Evolutionary conservation across 768 basidiomycete species (phyloP), one percentile per base, ranked within the genome.

Genomic region (Leccinum sublutescens): DNA sequence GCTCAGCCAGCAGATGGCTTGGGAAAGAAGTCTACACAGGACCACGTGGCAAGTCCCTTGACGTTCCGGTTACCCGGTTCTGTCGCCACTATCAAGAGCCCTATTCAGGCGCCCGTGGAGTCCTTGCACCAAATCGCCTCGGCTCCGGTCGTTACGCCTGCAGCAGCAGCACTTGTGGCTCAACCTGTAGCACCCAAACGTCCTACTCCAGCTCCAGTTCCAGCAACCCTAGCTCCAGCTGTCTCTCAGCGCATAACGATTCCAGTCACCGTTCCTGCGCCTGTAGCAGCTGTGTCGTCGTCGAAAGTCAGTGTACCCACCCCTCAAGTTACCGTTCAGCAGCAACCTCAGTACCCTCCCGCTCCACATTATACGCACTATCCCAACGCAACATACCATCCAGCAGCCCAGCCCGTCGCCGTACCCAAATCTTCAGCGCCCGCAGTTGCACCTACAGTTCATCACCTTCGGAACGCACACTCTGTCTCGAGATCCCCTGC

Each of bases 311-410:
- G 62, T 47, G 52, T 57, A 10, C 56, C 75, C 23, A 66, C 75
- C 1, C 71, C 78, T 40, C 77, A 80, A 55, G 67, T 73, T 17
- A 47, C 66, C 27, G 54, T 65, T 23, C 74, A 72, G 54, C 69
- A 75, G 47, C 68, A 75, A 19, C 71, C 73, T 19, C 72, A 75
- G 21, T 71, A 74, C 64, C 58, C 74, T 52, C 72, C 75, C 45
- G 58, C 74, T 23, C 70, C 73, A 49, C 71, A 67, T 29, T 75
- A 77, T 54, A 76, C 79, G 2, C 82, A 85, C 60, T 85, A 86
- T 67, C 80, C 85, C 19, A 82, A 83, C 50, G 78, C 82, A 45
- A 75, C 80, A 8, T 85, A 86, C 63, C 74, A 78, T 33, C 59
- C 70, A 29, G 43, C 66, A 50, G 33, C 62, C 4, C 71, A 61